Evolutionary conservation across 73 alveolate species (phyloP), one percentile per base, ranked within the genome.

Genomic region (Paramecium biaurelia): DNA sequence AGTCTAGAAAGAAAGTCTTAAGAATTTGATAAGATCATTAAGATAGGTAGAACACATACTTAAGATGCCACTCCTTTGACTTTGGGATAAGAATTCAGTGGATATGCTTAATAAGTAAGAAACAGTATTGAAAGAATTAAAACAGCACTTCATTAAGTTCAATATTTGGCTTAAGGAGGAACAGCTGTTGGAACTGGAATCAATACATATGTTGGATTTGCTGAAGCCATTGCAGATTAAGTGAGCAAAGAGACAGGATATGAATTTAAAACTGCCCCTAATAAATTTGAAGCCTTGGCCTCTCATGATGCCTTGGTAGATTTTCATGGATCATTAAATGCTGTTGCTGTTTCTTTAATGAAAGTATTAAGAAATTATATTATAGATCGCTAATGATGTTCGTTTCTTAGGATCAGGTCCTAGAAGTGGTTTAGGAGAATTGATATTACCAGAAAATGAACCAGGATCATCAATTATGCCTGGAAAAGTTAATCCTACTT

Each of bases 111-210:
- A 30, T 86, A 94, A 79, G 85, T 94, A 10, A 96, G 98, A 92
- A 94, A 96, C 26, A 97, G 96, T 38, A 90, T 98, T 43, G 63
- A 90, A 76, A 86, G 98, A 92, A 92, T 98, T 88, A 95, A 97
- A 92, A 88, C 76, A 28, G 97, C 96, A 5, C 89, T 99, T 26
- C 95, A 95, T 26, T 96, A 95, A 45, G 96, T 98, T 42, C 94
- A 95, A 56, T 95, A 93, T 85, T 89, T 98, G 21, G 99, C 99
- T 63, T 98, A 97, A 97, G 99, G 99, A 12, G 99, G 99, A 30
- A 98, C 99, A 28, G 99, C 99, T 6, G 99, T 98, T 11, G 99
- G 99, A 42, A 98, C 99, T 34, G 99, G 99, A 47, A 89, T 98
- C n/a, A 98, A 99, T 95, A 97, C 99, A 85, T 97, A 97, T 58